Conservation (phyloP, 2,329 filamentous ascomycete genomes). For the Orbilia javanica region DNA sequence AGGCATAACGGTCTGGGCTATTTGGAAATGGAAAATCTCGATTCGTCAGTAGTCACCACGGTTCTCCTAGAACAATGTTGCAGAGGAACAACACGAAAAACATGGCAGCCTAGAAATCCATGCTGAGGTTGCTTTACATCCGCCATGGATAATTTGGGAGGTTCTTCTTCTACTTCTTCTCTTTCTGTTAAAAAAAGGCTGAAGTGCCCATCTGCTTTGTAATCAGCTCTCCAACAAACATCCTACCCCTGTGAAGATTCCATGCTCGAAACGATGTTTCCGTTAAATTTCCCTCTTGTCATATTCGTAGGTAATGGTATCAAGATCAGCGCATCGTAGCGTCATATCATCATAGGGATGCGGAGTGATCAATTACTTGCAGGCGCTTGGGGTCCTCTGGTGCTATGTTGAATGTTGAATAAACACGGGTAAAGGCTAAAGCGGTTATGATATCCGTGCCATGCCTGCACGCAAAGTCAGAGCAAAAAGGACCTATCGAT, state of each 20-base stretch:
- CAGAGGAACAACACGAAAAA: conserved; percentile 37
- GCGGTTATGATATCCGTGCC: conserved; percentile 10
- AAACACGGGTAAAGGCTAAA: conserved; percentile 3
- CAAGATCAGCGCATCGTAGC: conserved; percentile 7
- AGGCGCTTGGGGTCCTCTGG: background rate
- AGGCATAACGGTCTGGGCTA: background rate
- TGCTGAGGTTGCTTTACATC: conserved; percentile 24
- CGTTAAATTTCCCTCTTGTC: background rate
- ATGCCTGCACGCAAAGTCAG: conserved; percentile 1
- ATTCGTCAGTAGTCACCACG: background rate
- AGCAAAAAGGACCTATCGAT: background rate
- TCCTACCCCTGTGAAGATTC: background rate
- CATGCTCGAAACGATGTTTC: conserved; percentile 17
- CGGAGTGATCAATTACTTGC: background rate
- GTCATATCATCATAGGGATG: background rate
- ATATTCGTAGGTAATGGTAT: background rate
- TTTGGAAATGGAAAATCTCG: conserved; percentile 8
- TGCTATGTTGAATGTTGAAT: background rate
- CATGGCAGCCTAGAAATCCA: conserved; percentile 29
- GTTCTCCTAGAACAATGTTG: conserved; percentile 27
- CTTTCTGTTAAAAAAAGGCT: conserved; percentile 15
- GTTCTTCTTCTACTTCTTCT: too few relatives aligned
- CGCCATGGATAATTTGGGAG: conserved; percentile 21
- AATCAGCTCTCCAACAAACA: background rate
- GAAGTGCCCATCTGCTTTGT: conserved; percentile 20